These are phyloP conservation scores for Catharanthus roseus DNA, from an alignment of 257 asterid species.

Conservation along the genomic window DNA sequence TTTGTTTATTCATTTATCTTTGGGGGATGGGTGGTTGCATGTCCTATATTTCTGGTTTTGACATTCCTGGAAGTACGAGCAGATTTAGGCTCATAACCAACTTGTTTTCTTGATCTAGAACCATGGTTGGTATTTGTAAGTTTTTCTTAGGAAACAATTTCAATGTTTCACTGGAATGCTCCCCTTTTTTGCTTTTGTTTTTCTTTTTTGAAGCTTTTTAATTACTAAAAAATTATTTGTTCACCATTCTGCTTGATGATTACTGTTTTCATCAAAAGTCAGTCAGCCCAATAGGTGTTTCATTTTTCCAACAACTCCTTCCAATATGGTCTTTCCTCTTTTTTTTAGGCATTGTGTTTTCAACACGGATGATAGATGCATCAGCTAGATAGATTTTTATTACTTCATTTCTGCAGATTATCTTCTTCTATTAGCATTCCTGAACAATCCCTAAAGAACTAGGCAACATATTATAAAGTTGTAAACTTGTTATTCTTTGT, in stretches of 20 bases:
- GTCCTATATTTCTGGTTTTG: neutral
- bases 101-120: too few species aligned
- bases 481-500: too few species aligned
- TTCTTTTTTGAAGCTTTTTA: too few species aligned
- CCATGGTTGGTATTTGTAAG: too few species aligned
- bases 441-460: neutral
- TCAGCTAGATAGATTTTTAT: neutral
- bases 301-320: neutral
- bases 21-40: neutral
- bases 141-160: too few species aligned
- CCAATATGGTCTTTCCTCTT: neutral
- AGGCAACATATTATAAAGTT: neutral
- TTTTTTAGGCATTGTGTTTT: neutral
- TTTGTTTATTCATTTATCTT: neutral
- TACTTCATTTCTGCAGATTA: neutral
- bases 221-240: neutral
- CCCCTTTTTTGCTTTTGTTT: neutral
- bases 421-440: neutral
- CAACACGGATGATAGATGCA: neutral
- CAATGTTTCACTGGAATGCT: neutral
- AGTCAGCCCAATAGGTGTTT: neutral
- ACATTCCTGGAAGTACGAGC: too few species aligned
- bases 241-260: neutral
- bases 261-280: too few species aligned
- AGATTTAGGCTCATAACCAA: too few species aligned